Percentiles rank a stretch among this genome's conserved stretches.
These are phyloP conservation scores for Suillus spraguei DNA, from an alignment of 768 basidiomycete genomes.

Conservation along the genomic window DNA sequence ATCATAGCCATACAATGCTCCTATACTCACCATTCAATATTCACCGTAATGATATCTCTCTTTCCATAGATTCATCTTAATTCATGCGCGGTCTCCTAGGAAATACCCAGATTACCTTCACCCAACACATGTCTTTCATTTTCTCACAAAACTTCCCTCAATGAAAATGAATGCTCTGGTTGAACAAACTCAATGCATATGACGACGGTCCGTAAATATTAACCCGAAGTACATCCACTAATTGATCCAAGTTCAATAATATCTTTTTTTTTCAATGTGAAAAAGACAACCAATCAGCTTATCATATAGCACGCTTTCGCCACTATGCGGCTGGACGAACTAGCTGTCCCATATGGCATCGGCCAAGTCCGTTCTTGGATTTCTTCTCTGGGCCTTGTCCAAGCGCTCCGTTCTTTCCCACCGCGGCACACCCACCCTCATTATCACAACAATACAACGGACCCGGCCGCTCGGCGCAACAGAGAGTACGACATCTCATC, in stretches of 20 bases:
- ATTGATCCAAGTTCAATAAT: slow-evolving; percentile 1
- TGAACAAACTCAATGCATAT: neutral
- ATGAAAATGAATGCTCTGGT: neutral
- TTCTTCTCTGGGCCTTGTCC: neutral
- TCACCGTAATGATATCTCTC: slow-evolving; percentile 7
- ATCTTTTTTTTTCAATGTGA: slow-evolving; percentile 1
- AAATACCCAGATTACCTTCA: slow-evolving; percentile 11
- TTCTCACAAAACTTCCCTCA: slow-evolving; percentile 8
- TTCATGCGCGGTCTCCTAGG: slow-evolving; percentile 34
- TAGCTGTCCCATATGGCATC: slow-evolving; percentile 2
- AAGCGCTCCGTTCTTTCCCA: slow-evolving; percentile 6
- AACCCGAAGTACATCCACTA: neutral
- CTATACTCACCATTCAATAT: neutral
- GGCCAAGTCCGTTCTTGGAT: slow-evolving; percentile 4
- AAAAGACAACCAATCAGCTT: neutral
- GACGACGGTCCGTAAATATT: neutral
- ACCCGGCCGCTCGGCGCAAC: neutral
- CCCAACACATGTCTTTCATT: neutral
- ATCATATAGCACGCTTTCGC: neutral
- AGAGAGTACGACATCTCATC: neutral
- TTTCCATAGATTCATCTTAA: neutral
- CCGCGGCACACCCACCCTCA: neutral
- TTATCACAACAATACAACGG: neutral
- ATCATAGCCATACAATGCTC: slow-evolving; percentile 8
- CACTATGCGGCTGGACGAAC: slow-evolving; percentile 1